Evolutionary conservation across 1,284 basidiomycete species (phyloP).

Genomic region (Albatrellus sp.): DNA sequence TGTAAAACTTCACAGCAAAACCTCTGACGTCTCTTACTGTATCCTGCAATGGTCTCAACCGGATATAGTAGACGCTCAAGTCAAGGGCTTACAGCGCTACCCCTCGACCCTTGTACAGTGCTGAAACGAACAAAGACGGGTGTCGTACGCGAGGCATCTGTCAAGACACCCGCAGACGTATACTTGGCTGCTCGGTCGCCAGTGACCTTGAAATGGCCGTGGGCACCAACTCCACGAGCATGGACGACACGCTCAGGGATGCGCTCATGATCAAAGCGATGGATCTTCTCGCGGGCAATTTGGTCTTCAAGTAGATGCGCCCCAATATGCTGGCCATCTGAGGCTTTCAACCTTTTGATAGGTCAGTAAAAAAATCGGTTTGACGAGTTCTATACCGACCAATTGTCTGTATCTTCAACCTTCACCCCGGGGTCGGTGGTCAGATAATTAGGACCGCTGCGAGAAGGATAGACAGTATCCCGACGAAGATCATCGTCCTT

Average conservation of each 20-base stretch:
- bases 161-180: slow-evolving; percentile 57
- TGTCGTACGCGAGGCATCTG: slow-evolving; percentile 56
- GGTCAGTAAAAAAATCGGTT: neutral
- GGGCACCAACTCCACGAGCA: slow-evolving; percentile 70
- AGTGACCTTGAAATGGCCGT: slow-evolving; percentile 70
- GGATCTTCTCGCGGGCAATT: slow-evolving; percentile 58
- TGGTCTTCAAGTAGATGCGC: slow-evolving; percentile 57
- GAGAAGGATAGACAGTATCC: slow-evolving; percentile 26
- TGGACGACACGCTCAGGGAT: slow-evolving; percentile 54
- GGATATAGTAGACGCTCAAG: neutral
- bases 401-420: slow-evolving; percentile 50
- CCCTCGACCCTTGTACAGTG: slow-evolving; percentile 67
- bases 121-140: slow-evolving; percentile 74
- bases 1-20: slow-evolving; percentile 76
- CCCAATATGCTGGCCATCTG: slow-evolving; percentile 30
- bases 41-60: slow-evolving; percentile 29
- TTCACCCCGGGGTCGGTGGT: slow-evolving; percentile 57
- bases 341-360: slow-evolving; percentile 25
- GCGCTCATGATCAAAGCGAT: slow-evolving; percentile 73
- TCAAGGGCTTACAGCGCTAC: slow-evolving; percentile 43
- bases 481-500: slow-evolving; percentile 35
- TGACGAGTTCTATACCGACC: slow-evolving; percentile 24
- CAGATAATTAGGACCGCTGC: slow-evolving; percentile 22
- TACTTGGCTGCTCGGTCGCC: slow-evolving; percentile 51
- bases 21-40: slow-evolving; percentile 78